A percentile compares a stretch with the other conserved stretches of the same genome.
Conservation (phyloP, 176 grass and related monocot genomes). For the Eragrostis nindensis region DNA sequence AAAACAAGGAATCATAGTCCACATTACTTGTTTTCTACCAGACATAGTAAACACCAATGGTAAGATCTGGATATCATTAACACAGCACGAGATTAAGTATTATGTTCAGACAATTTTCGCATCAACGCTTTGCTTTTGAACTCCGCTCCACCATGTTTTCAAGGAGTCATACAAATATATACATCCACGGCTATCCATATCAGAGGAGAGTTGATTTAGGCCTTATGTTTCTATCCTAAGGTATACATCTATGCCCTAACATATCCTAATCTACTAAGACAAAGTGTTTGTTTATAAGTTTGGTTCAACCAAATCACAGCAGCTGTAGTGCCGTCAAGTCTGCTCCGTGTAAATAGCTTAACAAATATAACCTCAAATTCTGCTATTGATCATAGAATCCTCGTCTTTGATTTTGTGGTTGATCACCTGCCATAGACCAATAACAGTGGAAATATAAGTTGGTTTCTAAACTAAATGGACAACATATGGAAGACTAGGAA, state of each 20-base stretch:
- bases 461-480: background rate
- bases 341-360: slow-evolving; percentile 21
- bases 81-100: background rate
- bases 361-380: slow-evolving; percentile 1
- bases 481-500: background rate
- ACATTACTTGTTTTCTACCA: background rate
- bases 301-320: background rate
- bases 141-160: slow-evolving; percentile 3
- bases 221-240: slow-evolving; percentile 42
- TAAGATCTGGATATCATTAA: slow-evolving; percentile 15
- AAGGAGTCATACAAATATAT: slow-evolving; percentile 34
- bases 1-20: too few species aligned
- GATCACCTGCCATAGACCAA: slow-evolving; percentile 46
- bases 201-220: background rate
- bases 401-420: slow-evolving; percentile 57
- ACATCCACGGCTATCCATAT: slow-evolving; percentile 35
- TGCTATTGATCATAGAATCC: slow-evolving; percentile 74
- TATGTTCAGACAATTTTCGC: background rate
- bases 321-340: background rate
- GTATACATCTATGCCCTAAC: slow-evolving; percentile 24
- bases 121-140: background rate
- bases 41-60: background rate
- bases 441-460: background rate
- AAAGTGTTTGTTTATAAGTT: slow-evolving; percentile 13
- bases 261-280: slow-evolving; percentile 38